Evolutionary conservation across 2,329 filamentous ascomycete genomes (phyloP), one percentile per base, ranked within the genome.

Genomic region (Helicocarpus griseus): DNA sequence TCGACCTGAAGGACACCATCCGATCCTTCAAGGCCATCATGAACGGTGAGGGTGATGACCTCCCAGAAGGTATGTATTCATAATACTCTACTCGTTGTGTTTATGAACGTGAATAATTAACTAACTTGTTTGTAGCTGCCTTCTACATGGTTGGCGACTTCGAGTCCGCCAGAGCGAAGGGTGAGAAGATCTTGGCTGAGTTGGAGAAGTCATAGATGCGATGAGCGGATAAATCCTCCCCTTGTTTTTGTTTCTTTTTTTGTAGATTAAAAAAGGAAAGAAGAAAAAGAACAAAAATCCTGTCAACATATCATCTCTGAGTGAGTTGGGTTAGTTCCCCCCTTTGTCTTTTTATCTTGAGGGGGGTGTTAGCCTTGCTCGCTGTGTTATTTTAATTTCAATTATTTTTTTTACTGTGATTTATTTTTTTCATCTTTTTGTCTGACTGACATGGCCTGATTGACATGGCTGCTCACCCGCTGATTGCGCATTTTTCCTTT

Each of bases 91-190:
- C 57, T 19, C n/a, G 48, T 22, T 39, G 5, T 38, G 26, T 3
- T 49, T 36, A 31, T 36, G 31, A 38, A 43, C 5, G 22, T 17
- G 29, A 24, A 44, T 17, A 52, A 49, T 17, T 8, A 26, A 43
- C 53, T 40, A 26, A 45, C 79, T 24, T 52, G 35, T 52, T 53
- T 57, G 40, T 59, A 78, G 72, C 73, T 77, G 82, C 82, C 69
- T 84, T 95, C 85, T 96, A 95, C 86, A 95, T 95, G 90, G 90
- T 97, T 73, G 93, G 93, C 72, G 87, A 95, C 80, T 84, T 97
- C 65, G 87, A 87, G 65, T 89, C 88, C 59, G 93, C 90, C 63
- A 87, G 87, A 72, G 83, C 80, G 69, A 98, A 98, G 89, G 93
- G 91, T 79, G 90, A 96, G 85, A 95, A 97, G 89, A 97, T 98